Evolutionary conservation across 352 stramenopile species (phyloP).

Genomic region (Phytophthora meadii): DNA sequence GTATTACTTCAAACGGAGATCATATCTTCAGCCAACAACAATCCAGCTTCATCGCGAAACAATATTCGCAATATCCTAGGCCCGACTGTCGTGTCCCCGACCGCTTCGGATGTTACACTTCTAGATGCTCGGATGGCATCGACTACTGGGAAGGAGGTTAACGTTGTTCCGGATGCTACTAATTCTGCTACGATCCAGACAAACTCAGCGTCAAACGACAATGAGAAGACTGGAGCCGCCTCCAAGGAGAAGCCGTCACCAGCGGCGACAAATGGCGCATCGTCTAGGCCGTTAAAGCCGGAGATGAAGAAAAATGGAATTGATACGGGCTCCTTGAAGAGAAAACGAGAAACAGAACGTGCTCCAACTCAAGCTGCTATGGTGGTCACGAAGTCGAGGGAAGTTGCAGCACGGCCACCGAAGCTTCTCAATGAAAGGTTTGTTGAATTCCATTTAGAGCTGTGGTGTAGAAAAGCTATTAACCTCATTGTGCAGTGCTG

Average conservation of each 20-base stretch:
- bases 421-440: conserved; percentile 72
- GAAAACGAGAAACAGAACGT: conserved; percentile 71
- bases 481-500: conserved; percentile 30
- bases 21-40: conserved; percentile 32
- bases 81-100: conserved; percentile 59
- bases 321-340: conserved; percentile 55
- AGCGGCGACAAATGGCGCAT: conserved; percentile 9
- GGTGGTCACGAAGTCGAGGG: conserved; percentile 57
- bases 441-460: background rate
- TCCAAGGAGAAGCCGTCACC: conserved; percentile 20
- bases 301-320: conserved; percentile 45
- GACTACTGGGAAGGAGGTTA: conserved; percentile 35
- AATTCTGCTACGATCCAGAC: conserved; percentile 26
- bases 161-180: conserved; percentile 29
- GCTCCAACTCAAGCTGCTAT: conserved; percentile 9
- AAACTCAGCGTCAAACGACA: conserved; percentile 1
- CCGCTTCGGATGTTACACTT: conserved; percentile 53
- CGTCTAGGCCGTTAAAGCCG: conserved; percentile 20
- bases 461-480: conserved; percentile 1
- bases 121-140: conserved; percentile 65
- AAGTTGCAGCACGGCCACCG: conserved; percentile 54
- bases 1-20: conserved; percentile 48
- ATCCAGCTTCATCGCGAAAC: conserved; percentile 74
- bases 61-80: conserved; percentile 84
- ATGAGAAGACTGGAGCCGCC: conserved; percentile 3